These are phyloP conservation scores for Colletotrichum sp. DNA, from an alignment of 2,329 filamentous ascomycete genomes.

Conservation along the genomic window DNA sequence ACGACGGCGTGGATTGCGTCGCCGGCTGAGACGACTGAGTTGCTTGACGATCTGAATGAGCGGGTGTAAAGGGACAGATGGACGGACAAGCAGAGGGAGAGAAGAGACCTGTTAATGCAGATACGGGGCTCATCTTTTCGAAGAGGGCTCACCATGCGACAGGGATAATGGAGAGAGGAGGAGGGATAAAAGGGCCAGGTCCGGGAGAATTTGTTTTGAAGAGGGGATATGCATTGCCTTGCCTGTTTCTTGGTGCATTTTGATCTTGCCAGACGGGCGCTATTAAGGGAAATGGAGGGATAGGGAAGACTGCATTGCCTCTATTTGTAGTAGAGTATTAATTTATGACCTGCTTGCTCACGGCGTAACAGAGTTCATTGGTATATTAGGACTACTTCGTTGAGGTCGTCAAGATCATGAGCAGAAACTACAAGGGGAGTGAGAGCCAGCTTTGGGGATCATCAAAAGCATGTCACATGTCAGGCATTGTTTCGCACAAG, in stretches of 20 bases:
- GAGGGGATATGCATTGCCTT: not conserved
- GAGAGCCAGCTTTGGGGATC: not conserved
- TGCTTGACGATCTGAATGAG: constrained; percentile 81
- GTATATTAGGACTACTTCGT: not conserved
- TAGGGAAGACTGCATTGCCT: not conserved
- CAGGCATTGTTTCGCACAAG: not conserved
- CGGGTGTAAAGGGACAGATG: constrained; percentile 41
- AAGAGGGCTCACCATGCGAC: not conserved
- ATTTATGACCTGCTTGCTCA: not conserved
- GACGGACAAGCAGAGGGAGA: not conserved
- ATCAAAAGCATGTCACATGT: not conserved
- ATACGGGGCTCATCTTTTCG: not conserved
- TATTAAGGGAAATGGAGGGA: not conserved
- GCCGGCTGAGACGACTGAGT: constrained; percentile 85
- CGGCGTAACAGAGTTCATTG: not conserved
- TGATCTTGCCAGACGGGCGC: not conserved
- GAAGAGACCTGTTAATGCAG: not conserved
- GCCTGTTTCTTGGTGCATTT: not conserved
- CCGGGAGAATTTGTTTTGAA: not conserved
- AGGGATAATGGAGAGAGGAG: not conserved
- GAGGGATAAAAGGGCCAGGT: not conserved
- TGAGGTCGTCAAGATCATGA: not conserved
- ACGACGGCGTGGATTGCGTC: constrained; percentile 98
- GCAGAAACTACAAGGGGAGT: not conserved
- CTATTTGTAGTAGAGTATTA: not conserved